A percentile compares a stretch with the other conserved stretches of the same genome.
phyloP scores from a whole-genome alignment of 192 early-diverging fungal genomes.

The Linnemannia elongata region DNA sequence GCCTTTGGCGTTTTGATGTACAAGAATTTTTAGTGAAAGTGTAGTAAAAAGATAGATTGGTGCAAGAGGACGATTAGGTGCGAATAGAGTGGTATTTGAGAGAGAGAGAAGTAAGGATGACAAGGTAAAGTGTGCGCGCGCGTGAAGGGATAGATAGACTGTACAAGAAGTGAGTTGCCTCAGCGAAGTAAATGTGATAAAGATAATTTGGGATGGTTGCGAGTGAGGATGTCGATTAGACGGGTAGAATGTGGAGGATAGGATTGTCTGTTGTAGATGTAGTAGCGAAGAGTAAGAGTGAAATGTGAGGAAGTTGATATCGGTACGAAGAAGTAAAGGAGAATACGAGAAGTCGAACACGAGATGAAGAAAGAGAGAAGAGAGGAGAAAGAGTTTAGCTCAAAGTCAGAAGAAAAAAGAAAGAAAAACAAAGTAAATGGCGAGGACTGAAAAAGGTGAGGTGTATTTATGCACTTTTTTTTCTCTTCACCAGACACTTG shows the following conservation, averaged over 20 bases:
- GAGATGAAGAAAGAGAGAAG: background rate
- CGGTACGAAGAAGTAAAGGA: background rate
- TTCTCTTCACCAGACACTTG: too few relatives aligned
- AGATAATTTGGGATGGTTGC: too few relatives aligned
- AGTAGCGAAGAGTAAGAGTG: background rate
- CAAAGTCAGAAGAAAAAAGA: constrained; percentile 1
- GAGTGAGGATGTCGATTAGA: too few relatives aligned
- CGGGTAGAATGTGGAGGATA: too few relatives aligned
- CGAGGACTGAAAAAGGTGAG: background rate
- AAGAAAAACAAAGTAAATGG: background rate
- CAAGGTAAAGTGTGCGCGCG: background rate
- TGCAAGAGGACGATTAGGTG: background rate
- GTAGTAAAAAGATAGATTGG: background rate
- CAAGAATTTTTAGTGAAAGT: background rate
- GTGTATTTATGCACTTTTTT: background rate
- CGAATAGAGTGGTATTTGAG: background rate
- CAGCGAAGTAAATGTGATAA: too few relatives aligned
- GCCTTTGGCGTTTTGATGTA: background rate
- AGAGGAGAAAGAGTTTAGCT: background rate
- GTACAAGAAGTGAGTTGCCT: background rate
- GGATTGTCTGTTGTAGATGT: background rate
- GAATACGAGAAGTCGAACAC: background rate
- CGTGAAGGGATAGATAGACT: background rate
- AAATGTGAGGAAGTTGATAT: background rate
- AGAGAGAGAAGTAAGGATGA: background rate